phyloP scores from a whole-genome alignment of 352 stramenopile species.

The Phytophthora rubi region DNA sequence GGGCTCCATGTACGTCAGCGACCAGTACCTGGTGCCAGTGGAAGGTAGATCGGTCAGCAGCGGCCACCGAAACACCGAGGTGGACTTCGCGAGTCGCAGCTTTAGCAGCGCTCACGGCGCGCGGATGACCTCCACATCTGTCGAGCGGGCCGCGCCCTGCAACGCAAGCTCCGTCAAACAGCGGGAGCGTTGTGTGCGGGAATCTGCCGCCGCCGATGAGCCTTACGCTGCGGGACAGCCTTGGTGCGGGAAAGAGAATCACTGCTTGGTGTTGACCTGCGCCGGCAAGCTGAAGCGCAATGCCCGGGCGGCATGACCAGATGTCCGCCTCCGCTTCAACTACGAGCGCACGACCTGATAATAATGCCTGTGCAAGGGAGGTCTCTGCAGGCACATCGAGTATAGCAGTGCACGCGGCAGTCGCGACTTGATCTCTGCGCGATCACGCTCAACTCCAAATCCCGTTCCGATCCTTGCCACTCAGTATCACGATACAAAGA shows the following conservation, averaged over 20 bases:
- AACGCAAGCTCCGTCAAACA: constrained; percentile 5
- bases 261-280: constrained; percentile 18
- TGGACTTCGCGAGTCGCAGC: no score
- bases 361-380: not conserved
- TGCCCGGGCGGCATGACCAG: constrained; percentile 47
- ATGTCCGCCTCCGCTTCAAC: constrained; percentile 16
- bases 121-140: not conserved
- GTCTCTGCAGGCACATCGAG: not conserved
- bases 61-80: not conserved
- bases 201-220: not conserved
- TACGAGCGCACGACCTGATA: constrained; percentile 12
- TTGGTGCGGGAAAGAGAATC: constrained; percentile 1
- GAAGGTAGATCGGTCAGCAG: not conserved
- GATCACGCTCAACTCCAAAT: not conserved
- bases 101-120: not conserved
- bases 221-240: not conserved
- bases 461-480: not conserved
- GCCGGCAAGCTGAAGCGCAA: constrained; percentile 13
- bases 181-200: not conserved
- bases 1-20: no score
- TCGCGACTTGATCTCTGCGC: not conserved
- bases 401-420: constrained; percentile 5
- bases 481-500: constrained; percentile 21
- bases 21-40: no score
- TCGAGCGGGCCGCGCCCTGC: not conserved